Evolutionary conservation across 768 basidiomycete genomes (phyloP).

Genomic region (Polyporus arcularius): DNA sequence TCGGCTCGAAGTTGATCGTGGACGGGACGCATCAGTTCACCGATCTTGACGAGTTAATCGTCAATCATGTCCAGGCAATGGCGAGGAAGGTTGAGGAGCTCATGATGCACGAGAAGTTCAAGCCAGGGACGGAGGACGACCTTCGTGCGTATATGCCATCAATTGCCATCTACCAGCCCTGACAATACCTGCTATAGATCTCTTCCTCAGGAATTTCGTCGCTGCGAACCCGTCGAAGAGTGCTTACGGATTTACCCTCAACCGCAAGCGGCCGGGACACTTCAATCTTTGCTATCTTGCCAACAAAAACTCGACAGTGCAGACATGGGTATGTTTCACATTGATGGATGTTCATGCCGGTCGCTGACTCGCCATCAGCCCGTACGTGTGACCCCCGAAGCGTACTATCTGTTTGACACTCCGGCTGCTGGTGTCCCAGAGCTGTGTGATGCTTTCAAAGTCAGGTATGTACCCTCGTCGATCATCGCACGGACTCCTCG

Average conservation of each 20-base stretch:
- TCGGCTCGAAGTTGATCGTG: slow-evolving; percentile 67
- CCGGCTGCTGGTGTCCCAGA: slow-evolving; percentile 90
- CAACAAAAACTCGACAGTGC: slow-evolving; percentile 86
- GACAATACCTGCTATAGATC: slow-evolving; percentile 47
- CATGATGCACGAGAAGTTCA: slow-evolving; percentile 95
- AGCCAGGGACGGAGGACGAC: slow-evolving; percentile 83
- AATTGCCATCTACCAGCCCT: background rate
- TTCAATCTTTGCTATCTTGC: slow-evolving; percentile 93
- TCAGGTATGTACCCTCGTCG: slow-evolving; percentile 47
- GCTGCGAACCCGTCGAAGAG: slow-evolving; percentile 93
- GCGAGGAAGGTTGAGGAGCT: slow-evolving; percentile 91
- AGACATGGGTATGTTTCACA: slow-evolving; percentile 76
- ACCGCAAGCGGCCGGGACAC: slow-evolving; percentile 88
- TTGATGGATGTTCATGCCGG: no score
- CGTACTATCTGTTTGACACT: slow-evolving; percentile 88
- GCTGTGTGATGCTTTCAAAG: slow-evolving; percentile 97
- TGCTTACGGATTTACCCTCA: slow-evolving; percentile 93
- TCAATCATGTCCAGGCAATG: slow-evolving; percentile 95
- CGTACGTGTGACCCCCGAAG: slow-evolving; percentile 83
- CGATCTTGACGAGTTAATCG: slow-evolving; percentile 95
- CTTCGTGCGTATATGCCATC: slow-evolving; percentile 65
- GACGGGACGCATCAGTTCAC: slow-evolving; percentile 81
- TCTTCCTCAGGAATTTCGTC: slow-evolving; percentile 86
- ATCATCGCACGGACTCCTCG: background rate
- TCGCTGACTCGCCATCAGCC: slow-evolving; percentile 47